Evolutionary conservation across 768 basidiomycete genomes (phyloP), one percentile per base, ranked within the genome.

Genomic region (Pleurotus pulmonarius): DNA sequence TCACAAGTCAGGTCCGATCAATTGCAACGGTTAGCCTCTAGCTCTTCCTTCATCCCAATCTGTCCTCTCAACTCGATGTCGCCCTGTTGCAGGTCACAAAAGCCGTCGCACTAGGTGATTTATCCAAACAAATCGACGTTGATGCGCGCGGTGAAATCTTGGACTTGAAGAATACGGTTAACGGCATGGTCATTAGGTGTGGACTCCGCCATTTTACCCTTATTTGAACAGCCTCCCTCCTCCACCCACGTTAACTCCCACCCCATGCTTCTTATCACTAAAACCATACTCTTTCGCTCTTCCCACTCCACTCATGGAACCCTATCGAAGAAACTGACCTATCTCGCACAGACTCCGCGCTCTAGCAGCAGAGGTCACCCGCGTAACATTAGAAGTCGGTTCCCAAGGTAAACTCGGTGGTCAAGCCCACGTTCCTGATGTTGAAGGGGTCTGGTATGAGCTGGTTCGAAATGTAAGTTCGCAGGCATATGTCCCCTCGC

Each of bases 371-470:
- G 90, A 93, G 71, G 90, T 93, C 55, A 92, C 90, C 4, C 78
- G 90, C 43, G 90, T 92, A 57, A 90, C 90, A 5, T 72, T 88
- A 47, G 90, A 92, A 74, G 91, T 94, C 67, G 92, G 90, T 63
- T 88, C 85, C 59, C 88, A 94, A 73, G 93, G 92, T 13, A 91
- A 91, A 73, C 74, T 95, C 56, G 92, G 93, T 58, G 92, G 92
- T 45, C 90, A 94, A 69, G 93, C 92, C 0, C 77, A 86, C 54
- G 93, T 96, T 8, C 87, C 90, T 22, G 90, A 92, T 60, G 92
- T 94, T 20, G 88, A 94, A 66, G 93, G 93, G n/a, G 87, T 90
- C n/a, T 90, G 90, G 90, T 82, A 85, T 59, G 87, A 92, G 66
- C 74, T 91, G 70, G 90, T 90, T 56, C 74, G 83, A 48, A 90